Conservation (phyloP, 1,284 basidiomycete species). For the Ceratobasidium theobromae region DNA sequence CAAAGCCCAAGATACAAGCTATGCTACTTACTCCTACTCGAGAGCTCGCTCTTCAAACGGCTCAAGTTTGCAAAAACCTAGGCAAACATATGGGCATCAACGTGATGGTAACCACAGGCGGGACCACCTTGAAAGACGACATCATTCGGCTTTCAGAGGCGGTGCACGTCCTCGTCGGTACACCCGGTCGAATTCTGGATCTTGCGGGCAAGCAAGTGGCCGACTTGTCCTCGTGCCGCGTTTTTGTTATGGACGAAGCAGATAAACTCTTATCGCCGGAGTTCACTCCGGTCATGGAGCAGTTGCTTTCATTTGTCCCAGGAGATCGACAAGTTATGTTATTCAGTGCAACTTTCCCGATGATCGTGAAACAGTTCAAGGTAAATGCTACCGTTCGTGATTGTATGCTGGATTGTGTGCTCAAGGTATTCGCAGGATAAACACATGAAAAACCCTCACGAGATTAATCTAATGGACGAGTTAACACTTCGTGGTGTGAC, state of each 20-base stretch:
- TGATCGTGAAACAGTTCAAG: constrained; percentile 99
- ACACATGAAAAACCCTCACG: constrained; percentile 95
- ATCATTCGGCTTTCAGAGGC: constrained; percentile 89
- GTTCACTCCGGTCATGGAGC: constrained; percentile 98
- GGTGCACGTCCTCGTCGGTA: constrained; percentile 96
- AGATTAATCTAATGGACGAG: constrained; percentile 99
- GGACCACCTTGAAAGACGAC: constrained; percentile 97
- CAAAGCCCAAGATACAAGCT: constrained; percentile 89
- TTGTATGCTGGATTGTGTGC: constrained; percentile 13
- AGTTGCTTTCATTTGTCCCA: constrained; percentile 84
- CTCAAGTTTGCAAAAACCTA: constrained; percentile 95
- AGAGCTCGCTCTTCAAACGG: constrained; percentile 93
- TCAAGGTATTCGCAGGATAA: constrained; percentile 66
- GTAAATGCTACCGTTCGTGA: constrained; percentile 47
- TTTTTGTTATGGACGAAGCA: constrained; percentile 99
- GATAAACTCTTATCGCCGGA: constrained; percentile 98
- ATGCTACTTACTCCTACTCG: constrained; percentile 92
- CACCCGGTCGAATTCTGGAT: constrained; percentile 95
- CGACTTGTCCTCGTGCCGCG: constrained; percentile 90
- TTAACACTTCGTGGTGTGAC: constrained; percentile 97
- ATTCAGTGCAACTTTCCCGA: constrained; percentile 98
- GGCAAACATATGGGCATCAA: constrained; percentile 95
- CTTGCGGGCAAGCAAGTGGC: constrained; percentile 92
- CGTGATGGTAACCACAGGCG: constrained; percentile 99
- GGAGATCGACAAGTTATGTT: constrained; percentile 95